These are phyloP conservation scores for Metarhizium rileyi DNA, from an alignment of 2,329 filamentous ascomycete genomes.

Conservation along the genomic window DNA sequence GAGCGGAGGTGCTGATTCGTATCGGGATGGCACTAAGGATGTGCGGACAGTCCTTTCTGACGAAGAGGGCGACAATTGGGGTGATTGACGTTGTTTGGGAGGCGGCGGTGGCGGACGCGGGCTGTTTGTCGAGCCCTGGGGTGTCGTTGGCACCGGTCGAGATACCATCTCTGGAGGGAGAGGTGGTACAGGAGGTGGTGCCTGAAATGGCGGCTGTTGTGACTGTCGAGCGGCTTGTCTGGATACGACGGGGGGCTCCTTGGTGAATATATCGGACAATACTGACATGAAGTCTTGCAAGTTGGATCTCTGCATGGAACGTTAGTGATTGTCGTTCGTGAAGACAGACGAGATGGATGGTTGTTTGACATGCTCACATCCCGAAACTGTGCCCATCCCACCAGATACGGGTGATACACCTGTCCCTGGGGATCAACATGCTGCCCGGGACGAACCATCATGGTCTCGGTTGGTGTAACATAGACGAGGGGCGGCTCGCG, in stretches of 20 bases:
- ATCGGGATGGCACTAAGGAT: conserved; percentile 25
- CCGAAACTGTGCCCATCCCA: conserved; percentile 81
- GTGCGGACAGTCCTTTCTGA: conserved; percentile 8
- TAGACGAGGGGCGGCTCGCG: conserved; percentile 78
- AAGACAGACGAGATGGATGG: neutral
- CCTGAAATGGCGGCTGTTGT: conserved; percentile 25
- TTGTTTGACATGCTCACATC: conserved; percentile 51
- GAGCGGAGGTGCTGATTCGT: conserved; percentile 38
- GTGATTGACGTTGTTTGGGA: conserved; percentile 23
- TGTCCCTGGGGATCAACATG: conserved; percentile 90
- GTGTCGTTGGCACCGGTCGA: conserved; percentile 25
- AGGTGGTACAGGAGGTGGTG: conserved; percentile 61
- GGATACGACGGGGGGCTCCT: conserved; percentile 84
- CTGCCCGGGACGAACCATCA: conserved; percentile 85
- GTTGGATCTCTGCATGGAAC: conserved; percentile 60
- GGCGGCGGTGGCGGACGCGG: conserved; percentile 42
- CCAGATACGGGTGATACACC: conserved; percentile 91
- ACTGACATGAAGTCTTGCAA: conserved; percentile 75
- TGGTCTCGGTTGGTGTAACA: conserved; percentile 77
- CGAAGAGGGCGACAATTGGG: conserved; percentile 14
- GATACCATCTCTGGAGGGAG: conserved; percentile 54
- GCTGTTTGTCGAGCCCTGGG: conserved; percentile 19
- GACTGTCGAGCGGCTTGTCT: conserved; percentile 45
- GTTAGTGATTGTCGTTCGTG: neutral
- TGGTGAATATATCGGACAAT: conserved; percentile 79